A percentile compares a stretch with the other conserved stretches of the same genome.
phyloP scores from a whole-genome alignment of 306 rosid species.

The Macrotyloma uniflorum region DNA sequence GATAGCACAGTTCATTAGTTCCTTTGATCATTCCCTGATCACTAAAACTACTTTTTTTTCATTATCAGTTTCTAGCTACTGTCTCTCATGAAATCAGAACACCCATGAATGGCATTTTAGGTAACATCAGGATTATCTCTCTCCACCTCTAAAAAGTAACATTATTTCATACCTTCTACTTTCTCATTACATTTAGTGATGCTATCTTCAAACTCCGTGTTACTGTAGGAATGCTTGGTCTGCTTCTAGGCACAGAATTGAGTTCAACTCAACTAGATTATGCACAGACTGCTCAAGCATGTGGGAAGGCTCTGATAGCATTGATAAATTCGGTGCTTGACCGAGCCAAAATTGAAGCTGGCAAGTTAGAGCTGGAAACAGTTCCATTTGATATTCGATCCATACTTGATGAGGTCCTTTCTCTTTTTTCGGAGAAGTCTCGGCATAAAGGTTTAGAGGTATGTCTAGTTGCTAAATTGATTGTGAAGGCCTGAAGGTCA shows the following conservation, averaged over 20 bases:
- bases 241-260: conserved; percentile 88
- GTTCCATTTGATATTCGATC: conserved; percentile 93
- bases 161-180: neutral
- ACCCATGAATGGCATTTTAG: conserved; percentile 98
- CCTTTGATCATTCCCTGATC: conserved; percentile 24
- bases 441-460: conserved; percentile 95
- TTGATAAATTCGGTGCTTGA: conserved; percentile 98
- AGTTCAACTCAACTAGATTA: conserved; percentile 93
- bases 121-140: conserved; percentile 44
- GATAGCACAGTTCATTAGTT: conserved; percentile 30
- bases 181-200: conserved; percentile 13
- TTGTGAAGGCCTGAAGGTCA: neutral
- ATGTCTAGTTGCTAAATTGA: conserved; percentile 36
- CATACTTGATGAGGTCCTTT: conserved; percentile 92
- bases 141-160: neutral
- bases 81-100: conserved; percentile 99
- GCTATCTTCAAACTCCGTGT: conserved; percentile 18
- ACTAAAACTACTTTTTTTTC: conserved; percentile 27
- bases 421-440: conserved; percentile 94
- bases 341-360: conserved; percentile 96
- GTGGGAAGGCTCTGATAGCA: conserved; percentile 93
- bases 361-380: conserved; percentile 93
- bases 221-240: conserved; percentile 90
- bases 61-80: conserved; percentile 86
- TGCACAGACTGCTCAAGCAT: conserved; percentile 95